Base-by-base conservation (phyloP, 164 flowering plant genomes). In the Piper betle region DNA sequence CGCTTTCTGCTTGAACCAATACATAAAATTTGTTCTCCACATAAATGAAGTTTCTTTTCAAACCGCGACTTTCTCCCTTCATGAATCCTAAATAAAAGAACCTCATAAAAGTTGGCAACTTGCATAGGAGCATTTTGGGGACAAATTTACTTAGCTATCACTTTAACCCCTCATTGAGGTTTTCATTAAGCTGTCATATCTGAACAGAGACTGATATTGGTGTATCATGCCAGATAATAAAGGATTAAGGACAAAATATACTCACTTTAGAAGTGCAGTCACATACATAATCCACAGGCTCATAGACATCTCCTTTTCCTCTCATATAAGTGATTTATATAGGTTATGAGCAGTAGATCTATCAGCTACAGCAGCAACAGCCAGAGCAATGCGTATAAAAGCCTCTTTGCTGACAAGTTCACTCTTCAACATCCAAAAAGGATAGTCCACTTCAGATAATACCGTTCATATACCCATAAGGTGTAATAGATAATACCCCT, bases 351-450 rank as follows among this genome's bases (percentile, higher is more conserved):
- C 94, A 42, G 96, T 93, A 40, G 94, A 60, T 67, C 77, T 79
- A 78, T 93, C 99, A 71, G 97, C 96, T 60, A 93, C 80, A 73
- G 96, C 99, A 70, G 97, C 71, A 63, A 93, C 69, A 65, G 94
- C 86, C 19, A 97, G 87, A 74, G 92, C 94, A 66, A 90, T 81
- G 58, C 97, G 97, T 73, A 78, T 74, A 76, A 93, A 93, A 68
- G 97, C 97, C 63, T 78, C 86, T 78, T 87, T 87, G 46, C 81
- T 73, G 6, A 88, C 91, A 63, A 79, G 78, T 70, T 73, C 81
- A 58, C 63, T 71, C 96, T 88, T 66, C 72, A 81, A 61, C 43
- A 50, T 46, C 65, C 66, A 66, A 15, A 57, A 60, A 11, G 59
- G 52, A 65, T 43, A 69, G 54, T 25, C 50, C 20, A 53, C 42